Evolutionary conservation across 1,284 basidiomycete genomes (phyloP).

Genomic region (Neotropicomus parvogracilis): DNA sequence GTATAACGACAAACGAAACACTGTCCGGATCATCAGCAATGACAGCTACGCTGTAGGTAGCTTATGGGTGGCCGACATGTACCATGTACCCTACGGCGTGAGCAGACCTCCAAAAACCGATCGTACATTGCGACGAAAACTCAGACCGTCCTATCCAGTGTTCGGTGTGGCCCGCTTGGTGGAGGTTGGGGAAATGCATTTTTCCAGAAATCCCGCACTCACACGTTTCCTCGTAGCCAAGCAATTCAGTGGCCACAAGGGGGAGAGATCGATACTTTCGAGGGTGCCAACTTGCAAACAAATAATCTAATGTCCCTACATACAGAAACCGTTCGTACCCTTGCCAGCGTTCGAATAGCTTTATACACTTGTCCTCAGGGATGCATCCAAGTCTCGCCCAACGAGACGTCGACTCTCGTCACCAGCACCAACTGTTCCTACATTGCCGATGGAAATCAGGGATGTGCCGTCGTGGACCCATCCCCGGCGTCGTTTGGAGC

Average conservation of each 20-base stretch:
- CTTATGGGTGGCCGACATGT: constrained; percentile 62
- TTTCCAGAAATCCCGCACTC: neutral
- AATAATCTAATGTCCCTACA: constrained; percentile 70
- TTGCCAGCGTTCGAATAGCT: neutral
- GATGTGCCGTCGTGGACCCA: constrained; percentile 59
- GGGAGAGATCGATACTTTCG: constrained; percentile 75
- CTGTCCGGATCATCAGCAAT: constrained; percentile 60
- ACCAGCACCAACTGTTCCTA: constrained; percentile 61
- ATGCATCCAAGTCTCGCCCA: constrained; percentile 49
- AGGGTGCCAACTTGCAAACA: constrained; percentile 64
- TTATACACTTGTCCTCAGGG: constrained; percentile 38
- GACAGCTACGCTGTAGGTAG: constrained; percentile 61
- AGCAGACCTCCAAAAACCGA: constrained; percentile 14
- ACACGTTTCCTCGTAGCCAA: constrained; percentile 34
- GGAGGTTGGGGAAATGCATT: constrained; percentile 25
- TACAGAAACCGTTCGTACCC: constrained; percentile 43
- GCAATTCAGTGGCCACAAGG: constrained; percentile 60
- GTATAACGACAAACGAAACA: constrained; percentile 66
- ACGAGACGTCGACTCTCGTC: constrained; percentile 50
- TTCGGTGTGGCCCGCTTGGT: constrained; percentile 72
- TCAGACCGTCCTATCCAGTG: constrained; percentile 40
- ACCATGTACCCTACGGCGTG: constrained; percentile 68
- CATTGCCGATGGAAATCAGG: constrained; percentile 52
- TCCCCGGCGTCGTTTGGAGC: constrained; percentile 57
- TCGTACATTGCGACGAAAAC: neutral